Conservation (phyloP, 2,329 filamentous ascomycete species). For the Chaetomiaceae sp. region DNA sequence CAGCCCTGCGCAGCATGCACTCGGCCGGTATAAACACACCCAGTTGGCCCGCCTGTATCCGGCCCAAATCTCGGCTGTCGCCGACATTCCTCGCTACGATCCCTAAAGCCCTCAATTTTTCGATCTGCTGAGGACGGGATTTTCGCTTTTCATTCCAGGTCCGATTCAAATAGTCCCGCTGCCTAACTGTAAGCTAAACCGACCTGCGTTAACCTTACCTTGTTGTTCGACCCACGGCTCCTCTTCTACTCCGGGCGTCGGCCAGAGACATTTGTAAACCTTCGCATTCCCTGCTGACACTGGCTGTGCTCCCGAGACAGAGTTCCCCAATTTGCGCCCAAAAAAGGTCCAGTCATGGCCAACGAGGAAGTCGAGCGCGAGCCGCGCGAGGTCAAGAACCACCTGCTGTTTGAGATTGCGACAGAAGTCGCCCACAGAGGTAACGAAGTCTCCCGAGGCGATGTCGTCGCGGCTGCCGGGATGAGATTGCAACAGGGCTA, state of each 20-base stretch:
- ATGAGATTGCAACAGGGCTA: conserved; percentile 16
- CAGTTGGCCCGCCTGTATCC: conserved; percentile 6
- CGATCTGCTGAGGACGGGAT: neutral
- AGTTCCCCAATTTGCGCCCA: neutral
- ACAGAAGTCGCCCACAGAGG: conserved; percentile 97
- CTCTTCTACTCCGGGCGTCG: too few species aligned
- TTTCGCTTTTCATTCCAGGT: neutral
- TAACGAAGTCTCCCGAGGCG: too few species aligned
- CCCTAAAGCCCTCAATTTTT: neutral
- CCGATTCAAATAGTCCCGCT: neutral
- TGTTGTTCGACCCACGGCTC: too few species aligned
- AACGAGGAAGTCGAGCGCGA: conserved; percentile 39
- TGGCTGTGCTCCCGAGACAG: neutral
- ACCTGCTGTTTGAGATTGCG: conserved; percentile 92
- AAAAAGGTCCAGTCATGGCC: conserved; percentile 38
- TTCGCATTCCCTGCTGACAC: conserved; percentile 1
- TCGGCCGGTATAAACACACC: conserved; percentile 11
- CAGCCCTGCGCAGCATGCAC: conserved; percentile 8
- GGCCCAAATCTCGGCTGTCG: conserved; percentile 11
- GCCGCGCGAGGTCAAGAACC: conserved; percentile 78
- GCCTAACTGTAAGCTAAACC: too few species aligned
- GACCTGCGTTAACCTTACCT: too few species aligned
- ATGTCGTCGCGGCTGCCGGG: too few species aligned
- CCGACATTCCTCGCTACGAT: conserved; percentile 14
- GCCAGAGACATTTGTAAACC: neutral